A percentile compares a stretch with the other conserved stretches of the same genome.
These are phyloP conservation scores for Ambispora gerdemannii DNA, from an alignment of 192 early-diverging fungal genomes.

Conservation along the genomic window DNA sequence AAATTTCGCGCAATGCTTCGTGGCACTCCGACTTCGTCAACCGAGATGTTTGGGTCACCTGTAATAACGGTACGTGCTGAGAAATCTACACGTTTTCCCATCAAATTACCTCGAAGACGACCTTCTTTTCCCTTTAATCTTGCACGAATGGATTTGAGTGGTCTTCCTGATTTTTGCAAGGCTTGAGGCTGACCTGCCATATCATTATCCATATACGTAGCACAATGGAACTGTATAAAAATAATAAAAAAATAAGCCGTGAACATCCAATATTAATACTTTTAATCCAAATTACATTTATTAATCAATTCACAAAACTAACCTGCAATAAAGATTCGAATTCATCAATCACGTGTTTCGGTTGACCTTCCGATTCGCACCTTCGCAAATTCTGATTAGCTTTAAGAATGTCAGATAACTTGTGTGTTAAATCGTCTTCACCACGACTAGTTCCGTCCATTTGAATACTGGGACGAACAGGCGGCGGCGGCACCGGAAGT, in stretches of 20 bases:
- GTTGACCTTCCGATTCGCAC: slow-evolving; percentile 83
- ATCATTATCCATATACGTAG: slow-evolving; percentile 98
- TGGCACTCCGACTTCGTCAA: slow-evolving; percentile 98
- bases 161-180: slow-evolving; percentile 89
- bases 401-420: slow-evolving; percentile 90
- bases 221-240: slow-evolving; percentile 76
- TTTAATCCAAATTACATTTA: background rate
- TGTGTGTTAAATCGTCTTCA: slow-evolving; percentile 98
- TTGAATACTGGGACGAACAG: slow-evolving; percentile 93
- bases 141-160: slow-evolving; percentile 91
- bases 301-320: background rate
- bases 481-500: slow-evolving; percentile 92
- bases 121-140: slow-evolving; percentile 99
- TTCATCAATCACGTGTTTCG: slow-evolving; percentile 83
- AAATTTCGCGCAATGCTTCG: slow-evolving; percentile 95
- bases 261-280: background rate
- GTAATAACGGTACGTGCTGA: slow-evolving; percentile 99
- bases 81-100: slow-evolving; percentile 99
- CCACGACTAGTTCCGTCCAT: slow-evolving; percentile 84
- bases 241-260: background rate
- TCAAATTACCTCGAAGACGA: slow-evolving; percentile 96
- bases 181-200: slow-evolving; percentile 87
- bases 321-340: slow-evolving; percentile 78
- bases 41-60: slow-evolving; percentile 95
- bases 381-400: slow-evolving; percentile 81